phyloP scores from a whole-genome alignment of 2,329 filamentous ascomycete species.

The Trichoderma brevicompactum region DNA sequence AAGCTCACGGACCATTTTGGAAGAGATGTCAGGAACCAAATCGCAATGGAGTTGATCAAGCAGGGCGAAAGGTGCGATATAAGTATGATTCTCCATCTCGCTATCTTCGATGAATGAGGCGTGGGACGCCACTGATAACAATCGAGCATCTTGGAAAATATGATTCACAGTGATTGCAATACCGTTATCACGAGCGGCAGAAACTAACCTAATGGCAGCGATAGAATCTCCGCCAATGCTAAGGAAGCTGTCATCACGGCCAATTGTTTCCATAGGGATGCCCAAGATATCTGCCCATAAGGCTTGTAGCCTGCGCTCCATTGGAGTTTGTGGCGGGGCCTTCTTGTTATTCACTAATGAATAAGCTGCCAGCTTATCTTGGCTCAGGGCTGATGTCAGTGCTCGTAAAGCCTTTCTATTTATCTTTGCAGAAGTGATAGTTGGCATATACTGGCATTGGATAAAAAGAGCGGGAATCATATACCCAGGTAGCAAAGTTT shows the following conservation, averaged over 20 bases:
- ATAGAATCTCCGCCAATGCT: constrained; percentile 50
- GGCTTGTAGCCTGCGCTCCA: neutral
- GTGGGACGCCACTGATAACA: neutral
- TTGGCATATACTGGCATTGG: constrained; percentile 7
- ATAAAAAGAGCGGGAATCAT: constrained; percentile 29
- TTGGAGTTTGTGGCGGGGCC: neutral
- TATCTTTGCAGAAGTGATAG: constrained; percentile 24
- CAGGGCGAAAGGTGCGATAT: neutral
- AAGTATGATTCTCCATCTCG: too few species aligned
- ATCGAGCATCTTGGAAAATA: neutral
- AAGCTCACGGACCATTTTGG: neutral
- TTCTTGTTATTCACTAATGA: neutral
- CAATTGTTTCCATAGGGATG: constrained; percentile 3
- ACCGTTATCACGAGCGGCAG: neutral
- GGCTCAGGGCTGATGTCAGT: neutral
- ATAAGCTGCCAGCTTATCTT: neutral
- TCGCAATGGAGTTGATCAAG: neutral
- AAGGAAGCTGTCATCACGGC: constrained; percentile 43
- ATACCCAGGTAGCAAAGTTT: constrained; percentile 18
- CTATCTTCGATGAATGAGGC: neutral
- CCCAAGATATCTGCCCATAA: constrained; percentile 15
- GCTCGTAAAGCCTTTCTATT: constrained; percentile 9
- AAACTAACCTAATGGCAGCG: constrained; percentile 24
- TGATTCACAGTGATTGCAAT: neutral
- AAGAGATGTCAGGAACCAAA: neutral